Conservation (phyloP, 106 monocot genomes). For the Chionographis japonica region DNA sequence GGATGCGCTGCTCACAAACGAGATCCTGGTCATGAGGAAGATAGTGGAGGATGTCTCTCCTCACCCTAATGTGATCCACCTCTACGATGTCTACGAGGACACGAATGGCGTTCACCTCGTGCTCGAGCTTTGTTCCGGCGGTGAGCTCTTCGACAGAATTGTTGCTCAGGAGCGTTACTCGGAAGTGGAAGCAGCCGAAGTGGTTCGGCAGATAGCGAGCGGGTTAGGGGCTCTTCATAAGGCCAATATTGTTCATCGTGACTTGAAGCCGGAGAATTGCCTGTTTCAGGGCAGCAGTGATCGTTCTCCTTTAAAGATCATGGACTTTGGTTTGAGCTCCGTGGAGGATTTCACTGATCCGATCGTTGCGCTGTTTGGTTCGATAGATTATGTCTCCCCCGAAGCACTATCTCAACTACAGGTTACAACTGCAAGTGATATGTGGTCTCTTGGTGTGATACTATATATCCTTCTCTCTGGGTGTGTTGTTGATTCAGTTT, state of each 20-base stretch:
- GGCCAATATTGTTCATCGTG: slow-evolving; percentile 56
- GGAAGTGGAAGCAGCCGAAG: slow-evolving; percentile 48
- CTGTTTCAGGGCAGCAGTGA: slow-evolving; percentile 25
- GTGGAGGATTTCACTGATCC: slow-evolving; percentile 69
- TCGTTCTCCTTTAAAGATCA: slow-evolving; percentile 48
- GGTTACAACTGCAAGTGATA: slow-evolving; percentile 58
- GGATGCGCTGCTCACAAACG: slow-evolving; percentile 62
- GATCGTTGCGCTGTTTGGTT: slow-evolving; percentile 59
- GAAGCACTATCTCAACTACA: slow-evolving; percentile 42
- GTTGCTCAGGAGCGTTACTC: slow-evolving; percentile 38
- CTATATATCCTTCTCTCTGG: slow-evolving; percentile 66
- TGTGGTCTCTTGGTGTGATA: slow-evolving; percentile 77
- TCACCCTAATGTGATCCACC: slow-evolving; percentile 60
- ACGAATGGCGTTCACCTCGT: slow-evolving; percentile 50
- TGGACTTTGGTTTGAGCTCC: slow-evolving; percentile 78
- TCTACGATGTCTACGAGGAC: slow-evolving; percentile 67
- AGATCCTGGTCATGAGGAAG: slow-evolving; percentile 67
- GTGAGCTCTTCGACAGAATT: slow-evolving; percentile 67
- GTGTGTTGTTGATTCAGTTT: slow-evolving; percentile 16
- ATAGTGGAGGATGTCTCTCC: slow-evolving; percentile 64
- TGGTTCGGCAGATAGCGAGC: slow-evolving; percentile 42
- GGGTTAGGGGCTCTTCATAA: slow-evolving; percentile 50
- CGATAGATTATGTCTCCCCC: slow-evolving; percentile 76
- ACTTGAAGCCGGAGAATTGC: slow-evolving; percentile 75
- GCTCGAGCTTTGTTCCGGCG: slow-evolving; percentile 66